Evolutionary conservation across 2,329 filamentous ascomycete genomes (phyloP).

Genomic region (Hypoxylon rubiginosum): DNA sequence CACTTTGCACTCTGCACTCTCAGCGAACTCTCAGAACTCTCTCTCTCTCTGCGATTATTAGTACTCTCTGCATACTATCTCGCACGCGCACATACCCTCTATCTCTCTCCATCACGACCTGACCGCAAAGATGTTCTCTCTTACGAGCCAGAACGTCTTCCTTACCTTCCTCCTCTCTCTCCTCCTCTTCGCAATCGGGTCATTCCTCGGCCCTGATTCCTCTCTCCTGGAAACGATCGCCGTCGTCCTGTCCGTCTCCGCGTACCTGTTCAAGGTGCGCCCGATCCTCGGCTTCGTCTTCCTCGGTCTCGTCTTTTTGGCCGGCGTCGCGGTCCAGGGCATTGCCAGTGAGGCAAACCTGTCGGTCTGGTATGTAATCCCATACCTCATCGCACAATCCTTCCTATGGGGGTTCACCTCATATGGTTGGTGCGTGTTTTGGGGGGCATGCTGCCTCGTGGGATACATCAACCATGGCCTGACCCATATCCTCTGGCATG

Average conservation of each 20-base stretch:
- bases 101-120: too few species aligned
- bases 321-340: background rate
- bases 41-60: too few species aligned
- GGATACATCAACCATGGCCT: slow-evolving; percentile 7
- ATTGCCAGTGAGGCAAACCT: slow-evolving; percentile 4
- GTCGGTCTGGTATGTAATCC: slow-evolving; percentile 6
- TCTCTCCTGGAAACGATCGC: background rate
- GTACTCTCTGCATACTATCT: too few species aligned
- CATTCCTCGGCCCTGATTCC: background rate
- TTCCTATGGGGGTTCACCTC: slow-evolving; percentile 15
- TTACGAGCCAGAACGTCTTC: background rate
- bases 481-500: background rate
- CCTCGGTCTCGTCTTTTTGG: background rate
- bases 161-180: background rate
- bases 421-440: slow-evolving; percentile 28
- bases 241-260: background rate
- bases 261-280: slow-evolving; percentile 20
- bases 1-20: background rate
- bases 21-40: background rate
- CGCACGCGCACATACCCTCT: too few species aligned
- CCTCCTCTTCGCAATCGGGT: background rate
- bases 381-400: slow-evolving; percentile 16
- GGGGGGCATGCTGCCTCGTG: background rate
- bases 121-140: background rate
- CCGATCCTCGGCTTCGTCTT: slow-evolving; percentile 9